Percentiles rank a stretch among this genome's conserved stretches.
Conservation (phyloP, 148 eudicot genomes). For the Hydrangea macrophylla region DNA sequence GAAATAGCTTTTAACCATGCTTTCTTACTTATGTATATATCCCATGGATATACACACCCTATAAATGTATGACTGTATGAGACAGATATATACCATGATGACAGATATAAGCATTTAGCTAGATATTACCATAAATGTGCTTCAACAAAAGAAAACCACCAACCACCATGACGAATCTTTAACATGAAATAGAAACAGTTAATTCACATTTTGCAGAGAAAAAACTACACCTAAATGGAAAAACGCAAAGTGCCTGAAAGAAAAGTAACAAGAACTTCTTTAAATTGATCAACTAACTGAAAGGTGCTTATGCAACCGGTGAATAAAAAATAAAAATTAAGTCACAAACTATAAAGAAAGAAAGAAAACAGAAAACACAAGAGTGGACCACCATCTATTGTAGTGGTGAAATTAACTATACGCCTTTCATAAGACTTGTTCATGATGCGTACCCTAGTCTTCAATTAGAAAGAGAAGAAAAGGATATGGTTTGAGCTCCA, state of each 20-base stretch:
- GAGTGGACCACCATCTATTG: not conserved
- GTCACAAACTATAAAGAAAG: not conserved
- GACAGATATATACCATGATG: not conserved
- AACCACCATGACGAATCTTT: not conserved
- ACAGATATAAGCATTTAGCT: not conserved
- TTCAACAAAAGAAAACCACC: not conserved
- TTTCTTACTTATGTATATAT: too few relatives aligned
- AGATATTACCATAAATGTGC: not conserved
- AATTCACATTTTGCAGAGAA: not conserved
- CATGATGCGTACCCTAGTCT: not conserved
- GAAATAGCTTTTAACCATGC: not conserved
- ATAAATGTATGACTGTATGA: not conserved
- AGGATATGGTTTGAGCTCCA: not conserved
- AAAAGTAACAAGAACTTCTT: not conserved
- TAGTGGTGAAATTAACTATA: too few relatives aligned
- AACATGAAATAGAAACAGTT: not conserved
- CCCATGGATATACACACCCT: too few relatives aligned
- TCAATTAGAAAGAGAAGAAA: not conserved
- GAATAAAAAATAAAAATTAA: not conserved
- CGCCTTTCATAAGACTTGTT: not conserved
- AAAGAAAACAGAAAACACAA: not conserved
- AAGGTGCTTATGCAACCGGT: not conserved
- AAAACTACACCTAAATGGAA: not conserved
- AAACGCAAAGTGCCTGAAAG: not conserved
- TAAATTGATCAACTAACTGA: not conserved